Conservation (phyloP, 305 asterid genomes). For the Fraxinus albicans region DNA sequence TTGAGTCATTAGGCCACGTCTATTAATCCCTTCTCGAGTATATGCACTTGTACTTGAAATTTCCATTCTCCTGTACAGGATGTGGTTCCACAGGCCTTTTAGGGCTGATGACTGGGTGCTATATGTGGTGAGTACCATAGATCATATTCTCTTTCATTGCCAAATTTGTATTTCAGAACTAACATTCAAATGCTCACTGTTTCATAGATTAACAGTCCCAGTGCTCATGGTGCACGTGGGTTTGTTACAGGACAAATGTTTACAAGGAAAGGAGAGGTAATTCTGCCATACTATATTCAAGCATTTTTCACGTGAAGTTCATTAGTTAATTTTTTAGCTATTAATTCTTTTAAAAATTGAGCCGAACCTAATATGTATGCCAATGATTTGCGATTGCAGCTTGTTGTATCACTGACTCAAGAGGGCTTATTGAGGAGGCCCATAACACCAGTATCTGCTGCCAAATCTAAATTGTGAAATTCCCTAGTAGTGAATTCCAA, state of each 20-base stretch:
- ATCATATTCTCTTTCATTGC: background rate
- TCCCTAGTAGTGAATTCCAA: background rate
- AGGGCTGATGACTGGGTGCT: slow-evolving; percentile 97
- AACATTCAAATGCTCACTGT: background rate
- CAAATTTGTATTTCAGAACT: background rate
- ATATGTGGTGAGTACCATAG: slow-evolving; percentile 66
- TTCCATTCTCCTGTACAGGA: slow-evolving; percentile 50
- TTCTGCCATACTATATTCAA: background rate
- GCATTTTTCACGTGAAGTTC: background rate
- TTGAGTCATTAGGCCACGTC: no score
- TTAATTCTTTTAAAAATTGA: background rate
- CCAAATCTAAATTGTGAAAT: slow-evolving; percentile 48
- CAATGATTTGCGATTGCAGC: slow-evolving; percentile 38
- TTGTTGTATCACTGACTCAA: slow-evolving; percentile 73
- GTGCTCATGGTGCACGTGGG: slow-evolving; percentile 77
- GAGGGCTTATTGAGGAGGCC: slow-evolving; percentile 66
- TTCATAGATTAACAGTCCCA: slow-evolving; percentile 71
- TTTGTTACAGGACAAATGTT: slow-evolving; percentile 81
- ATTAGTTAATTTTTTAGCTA: background rate
- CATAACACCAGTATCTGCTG: slow-evolving; percentile 32
- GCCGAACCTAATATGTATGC: background rate
- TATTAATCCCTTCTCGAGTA: no score
- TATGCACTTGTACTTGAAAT: slow-evolving; percentile 10
- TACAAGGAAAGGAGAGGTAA: slow-evolving; percentile 81
- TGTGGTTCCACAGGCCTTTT: slow-evolving; percentile 90